Conservation (phyloP, 345 rosid species). For the Hirschfeldia incana region DNA sequence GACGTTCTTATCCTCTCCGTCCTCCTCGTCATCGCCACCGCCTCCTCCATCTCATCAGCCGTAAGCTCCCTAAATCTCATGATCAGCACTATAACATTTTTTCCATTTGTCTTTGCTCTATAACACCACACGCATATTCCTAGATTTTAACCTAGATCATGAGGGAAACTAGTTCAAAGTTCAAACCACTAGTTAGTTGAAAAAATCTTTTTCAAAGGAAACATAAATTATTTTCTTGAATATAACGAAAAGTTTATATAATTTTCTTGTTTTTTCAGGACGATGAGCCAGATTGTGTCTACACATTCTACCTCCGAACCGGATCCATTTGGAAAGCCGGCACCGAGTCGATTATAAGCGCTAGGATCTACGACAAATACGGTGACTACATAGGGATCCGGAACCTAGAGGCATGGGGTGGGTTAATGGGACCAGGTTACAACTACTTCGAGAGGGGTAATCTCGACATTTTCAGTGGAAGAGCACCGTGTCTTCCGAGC, state of each 20-base stretch:
- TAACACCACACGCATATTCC: not conserved
- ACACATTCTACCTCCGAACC: constrained; percentile 67
- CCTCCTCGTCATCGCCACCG: constrained; percentile 26
- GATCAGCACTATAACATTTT: not conserved
- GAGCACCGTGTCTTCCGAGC: constrained; percentile 52
- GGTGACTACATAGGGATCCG: constrained; percentile 49
- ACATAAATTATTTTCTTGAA: not conserved
- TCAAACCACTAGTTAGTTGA: not conserved
- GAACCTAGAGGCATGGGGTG: constrained; percentile 76
- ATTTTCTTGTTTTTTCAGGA: constrained; percentile 39
- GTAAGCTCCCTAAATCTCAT: constrained; percentile 20
- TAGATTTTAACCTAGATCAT: not conserved
- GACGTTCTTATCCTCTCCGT: constrained; percentile 34
- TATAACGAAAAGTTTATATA: not conserved
- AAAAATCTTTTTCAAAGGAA: not conserved
- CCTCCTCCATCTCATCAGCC: constrained; percentile 22
- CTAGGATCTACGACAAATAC: constrained; percentile 46
- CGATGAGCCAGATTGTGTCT: constrained; percentile 60
- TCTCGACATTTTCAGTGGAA: constrained; percentile 83
- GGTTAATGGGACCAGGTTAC: constrained; percentile 72
- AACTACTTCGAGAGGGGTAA: constrained; percentile 89
- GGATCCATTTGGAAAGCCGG: constrained; percentile 84
- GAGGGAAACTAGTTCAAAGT: no score
- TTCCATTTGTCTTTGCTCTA: not conserved
- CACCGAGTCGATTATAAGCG: constrained; percentile 69